Percentiles rank a stretch among this genome's conserved stretches.
These are phyloP conservation scores for Glycine latifolia DNA, from an alignment of 306 rosid genomes.

Conservation along the genomic window DNA sequence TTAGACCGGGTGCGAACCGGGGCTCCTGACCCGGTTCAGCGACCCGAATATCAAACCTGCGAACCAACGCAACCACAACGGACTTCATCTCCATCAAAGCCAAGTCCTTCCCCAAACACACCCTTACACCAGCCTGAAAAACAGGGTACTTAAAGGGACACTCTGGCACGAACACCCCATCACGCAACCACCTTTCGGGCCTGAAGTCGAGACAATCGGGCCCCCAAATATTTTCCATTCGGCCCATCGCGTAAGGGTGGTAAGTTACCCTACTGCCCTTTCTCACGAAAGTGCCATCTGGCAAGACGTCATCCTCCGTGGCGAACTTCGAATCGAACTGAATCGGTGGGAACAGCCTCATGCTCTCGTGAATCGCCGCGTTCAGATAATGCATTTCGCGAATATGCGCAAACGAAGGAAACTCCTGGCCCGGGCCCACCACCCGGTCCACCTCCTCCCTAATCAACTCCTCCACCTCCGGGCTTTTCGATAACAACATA, in stretches of 20 bases:
- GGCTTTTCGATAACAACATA: slow-evolving; percentile 58
- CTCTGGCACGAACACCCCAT: slow-evolving; percentile 56
- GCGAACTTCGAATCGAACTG: slow-evolving; percentile 90
- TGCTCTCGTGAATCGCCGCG: slow-evolving; percentile 73
- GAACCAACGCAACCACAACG: slow-evolving; percentile 49
- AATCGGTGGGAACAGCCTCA: slow-evolving; percentile 87
- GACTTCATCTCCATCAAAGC: slow-evolving; percentile 76
- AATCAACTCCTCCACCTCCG: slow-evolving; percentile 53
- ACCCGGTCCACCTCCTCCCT: slow-evolving; percentile 65
- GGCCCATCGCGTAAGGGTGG: slow-evolving; percentile 97
- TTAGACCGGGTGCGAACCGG: slow-evolving; percentile 73
- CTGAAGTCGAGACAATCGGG: slow-evolving; percentile 66
- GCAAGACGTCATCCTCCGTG: slow-evolving; percentile 73
- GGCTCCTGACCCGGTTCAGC: slow-evolving; percentile 39
- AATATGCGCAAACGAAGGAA: slow-evolving; percentile 52
- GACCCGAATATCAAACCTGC: slow-evolving; percentile 59
- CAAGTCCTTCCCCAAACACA: slow-evolving; percentile 89
- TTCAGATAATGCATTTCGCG: slow-evolving; percentile 74
- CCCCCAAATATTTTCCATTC: slow-evolving; percentile 89
- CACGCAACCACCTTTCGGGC: slow-evolving; percentile 80
- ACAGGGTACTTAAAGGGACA: slow-evolving; percentile 77
- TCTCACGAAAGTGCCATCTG: slow-evolving; percentile 77
- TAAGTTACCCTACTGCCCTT: slow-evolving; percentile 83
- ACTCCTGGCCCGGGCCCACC: slow-evolving; percentile 45
- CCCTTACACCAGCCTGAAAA: slow-evolving; percentile 82